Conservation (phyloP, 129 eudicot genomes). For the Flaveria sonorensis region DNA sequence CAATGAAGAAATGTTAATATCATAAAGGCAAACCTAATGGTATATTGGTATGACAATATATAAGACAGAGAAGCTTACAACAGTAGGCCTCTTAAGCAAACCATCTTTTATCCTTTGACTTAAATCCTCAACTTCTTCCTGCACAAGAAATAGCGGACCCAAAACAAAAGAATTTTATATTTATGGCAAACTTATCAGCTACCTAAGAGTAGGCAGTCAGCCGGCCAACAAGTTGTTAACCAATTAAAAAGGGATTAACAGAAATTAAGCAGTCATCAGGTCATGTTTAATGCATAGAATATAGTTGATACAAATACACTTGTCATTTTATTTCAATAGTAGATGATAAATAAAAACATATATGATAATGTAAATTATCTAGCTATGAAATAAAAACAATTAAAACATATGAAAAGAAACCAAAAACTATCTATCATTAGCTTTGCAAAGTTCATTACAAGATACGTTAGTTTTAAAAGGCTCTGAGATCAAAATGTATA, state of each 20-base stretch:
- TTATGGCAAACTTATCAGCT: not conserved
- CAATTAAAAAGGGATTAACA: not conserved
- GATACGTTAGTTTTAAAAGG: not conserved
- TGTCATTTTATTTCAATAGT: not conserved
- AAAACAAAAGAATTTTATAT: not conserved
- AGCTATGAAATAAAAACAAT: not conserved
- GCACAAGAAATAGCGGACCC: conserved; percentile 33
- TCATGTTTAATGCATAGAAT: not conserved
- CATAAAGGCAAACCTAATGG: not conserved
- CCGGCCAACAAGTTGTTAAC: not conserved
- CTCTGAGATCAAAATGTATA: not conserved
- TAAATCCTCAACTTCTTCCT: conserved; percentile 88
- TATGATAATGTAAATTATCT: not conserved
- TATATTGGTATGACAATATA: not conserved
- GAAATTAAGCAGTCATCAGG: conserved; percentile 1
- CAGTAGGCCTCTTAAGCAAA: conserved; percentile 64
- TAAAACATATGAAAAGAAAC: not conserved
- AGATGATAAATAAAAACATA: not conserved
- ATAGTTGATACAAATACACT: not conserved
- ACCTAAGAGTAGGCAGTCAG: not conserved
- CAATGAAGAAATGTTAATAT: not conserved
- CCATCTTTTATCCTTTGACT: conserved; percentile 67
- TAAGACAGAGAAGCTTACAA: conserved; percentile 55
- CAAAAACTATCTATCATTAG: not conserved
- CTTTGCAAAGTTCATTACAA: not conserved